Base-by-base conservation (phyloP, 257 asterid genomes). In the Galeopsis tetrahit region DNA sequence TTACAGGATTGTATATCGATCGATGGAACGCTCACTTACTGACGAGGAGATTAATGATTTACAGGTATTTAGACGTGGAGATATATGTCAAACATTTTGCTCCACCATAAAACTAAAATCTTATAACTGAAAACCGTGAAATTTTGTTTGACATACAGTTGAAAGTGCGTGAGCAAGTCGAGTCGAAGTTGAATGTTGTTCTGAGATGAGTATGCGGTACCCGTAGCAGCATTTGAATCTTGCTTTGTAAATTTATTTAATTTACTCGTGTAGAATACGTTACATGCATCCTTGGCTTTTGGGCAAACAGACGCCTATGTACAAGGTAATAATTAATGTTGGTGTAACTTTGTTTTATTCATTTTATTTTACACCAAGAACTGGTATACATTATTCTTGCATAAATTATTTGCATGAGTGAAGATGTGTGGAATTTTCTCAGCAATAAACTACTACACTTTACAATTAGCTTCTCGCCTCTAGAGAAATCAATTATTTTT, bases 1-100 rank as follows among this genome's bases (percentile, higher is more conserved):
- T 72, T 93, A 94, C 67, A 82, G 99, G 74, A 88, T 95, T 46
- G 89, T 90, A 4, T 94, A 91, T 78, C 86, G 97, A 69, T 94
- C 99, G 32, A 91, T 88, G 97, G 99, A 92, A 66, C 93, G 96
- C 7, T 95, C 99, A 34, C 92, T 95, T 71, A 92, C 91, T 3
- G 98, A 95, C 43, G 99, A 89, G 63, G 99, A 95, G 84, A 95
- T 95, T 49, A 95, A 95, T 60, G 96, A 88, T 40, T 81, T 92
- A 74, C 99, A 95, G 98, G 99, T 92, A 76, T 43, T 36, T n/a
- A 17, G 55, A 34, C 64, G 79, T 10, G 43, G 38, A 43, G 46
- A 53, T 6, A 64, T 71, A n/a, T 44, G 49, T 2, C 6, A 11
- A 28, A 5, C 60, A 39, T 28, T 17, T 58, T 58, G 55, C 5